Percentiles rank a stretch among this genome's conserved stretches.
phyloP scores from a whole-genome alignment of 345 rosid species.

The Gossypium ekmanianum region DNA sequence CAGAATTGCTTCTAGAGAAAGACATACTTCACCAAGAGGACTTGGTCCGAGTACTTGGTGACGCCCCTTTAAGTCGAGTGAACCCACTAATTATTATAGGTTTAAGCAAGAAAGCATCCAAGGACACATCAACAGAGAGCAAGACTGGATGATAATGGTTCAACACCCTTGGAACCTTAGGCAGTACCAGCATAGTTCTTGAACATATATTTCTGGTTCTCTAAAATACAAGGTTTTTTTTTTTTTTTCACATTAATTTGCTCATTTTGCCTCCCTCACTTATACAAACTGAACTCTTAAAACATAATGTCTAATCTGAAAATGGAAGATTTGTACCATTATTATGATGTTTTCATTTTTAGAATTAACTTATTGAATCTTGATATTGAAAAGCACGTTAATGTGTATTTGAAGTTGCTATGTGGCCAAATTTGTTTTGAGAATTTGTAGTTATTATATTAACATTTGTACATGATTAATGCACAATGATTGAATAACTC shows the following conservation, averaged over 20 bases:
- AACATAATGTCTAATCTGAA: too few species aligned
- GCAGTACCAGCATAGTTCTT: constrained; percentile 27
- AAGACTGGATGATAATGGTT: constrained; percentile 19
- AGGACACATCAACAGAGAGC: constrained; percentile 13
- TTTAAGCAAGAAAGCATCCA: constrained; percentile 36
- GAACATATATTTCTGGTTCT: background rate
- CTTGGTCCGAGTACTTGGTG: constrained; percentile 38
- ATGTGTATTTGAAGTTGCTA: too few species aligned
- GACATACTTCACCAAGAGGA: constrained; percentile 54
- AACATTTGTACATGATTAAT: too few species aligned
- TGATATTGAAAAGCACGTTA: background rate
- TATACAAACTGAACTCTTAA: background rate
- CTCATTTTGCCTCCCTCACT: background rate
- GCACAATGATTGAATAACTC: too few species aligned
- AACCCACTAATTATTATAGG: constrained; percentile 43
- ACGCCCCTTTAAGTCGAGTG: constrained; percentile 38
- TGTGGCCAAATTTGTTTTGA: too few species aligned
- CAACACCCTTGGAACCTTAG: constrained; percentile 28
- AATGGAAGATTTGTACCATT: background rate
- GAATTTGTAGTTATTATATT: too few species aligned
- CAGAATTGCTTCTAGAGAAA: constrained; percentile 45
- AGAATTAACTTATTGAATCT: background rate
- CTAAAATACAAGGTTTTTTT: background rate
- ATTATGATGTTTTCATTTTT: background rate
- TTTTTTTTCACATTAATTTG: too few species aligned